Percentiles rank a stretch among this genome's conserved stretches.
phyloP scores from a whole-genome alignment of 148 eudicot species.

The Suaeda aralocaspica region DNA sequence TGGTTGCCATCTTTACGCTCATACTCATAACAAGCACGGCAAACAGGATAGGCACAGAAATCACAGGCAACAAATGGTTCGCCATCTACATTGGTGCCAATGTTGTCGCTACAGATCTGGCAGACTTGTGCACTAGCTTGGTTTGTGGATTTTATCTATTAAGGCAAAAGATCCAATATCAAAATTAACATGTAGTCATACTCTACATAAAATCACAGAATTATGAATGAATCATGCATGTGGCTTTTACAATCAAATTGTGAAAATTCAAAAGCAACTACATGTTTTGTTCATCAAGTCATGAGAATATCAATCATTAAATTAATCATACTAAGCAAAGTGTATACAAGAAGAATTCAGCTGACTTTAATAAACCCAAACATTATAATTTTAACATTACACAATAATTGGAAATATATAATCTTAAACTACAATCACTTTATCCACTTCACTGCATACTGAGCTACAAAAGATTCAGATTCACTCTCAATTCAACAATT shows the following conservation, averaged over 20 bases:
- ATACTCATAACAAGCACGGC: constrained; percentile 72
- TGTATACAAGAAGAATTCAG: not conserved
- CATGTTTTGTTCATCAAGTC: not conserved
- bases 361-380: not conserved
- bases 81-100: constrained; percentile 46
- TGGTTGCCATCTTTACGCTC: constrained; percentile 74
- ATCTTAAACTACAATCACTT: not conserved
- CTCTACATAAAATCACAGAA: not conserved
- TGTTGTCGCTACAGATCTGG: constrained; percentile 68
- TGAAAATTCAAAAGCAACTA: not conserved
- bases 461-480: not conserved
- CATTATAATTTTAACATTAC: not conserved
- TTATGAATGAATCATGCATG: not conserved
- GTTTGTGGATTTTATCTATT: constrained; percentile 22
- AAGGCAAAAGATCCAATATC: not conserved
- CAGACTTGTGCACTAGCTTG: constrained; percentile 41
- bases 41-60: constrained; percentile 67
- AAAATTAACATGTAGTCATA: constrained; percentile 1
- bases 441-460: not conserved
- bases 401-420: not conserved
- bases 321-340: not conserved
- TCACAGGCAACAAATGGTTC: constrained; percentile 67
- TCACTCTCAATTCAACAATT: not conserved
- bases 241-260: not conserved
- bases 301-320: not conserved